A percentile compares a stretch with the other conserved stretches of the same genome.
Evolutionary conservation across 495 filamentous ascomycete genomes (phyloP).

Genomic region (Tuber borchii): DNA sequence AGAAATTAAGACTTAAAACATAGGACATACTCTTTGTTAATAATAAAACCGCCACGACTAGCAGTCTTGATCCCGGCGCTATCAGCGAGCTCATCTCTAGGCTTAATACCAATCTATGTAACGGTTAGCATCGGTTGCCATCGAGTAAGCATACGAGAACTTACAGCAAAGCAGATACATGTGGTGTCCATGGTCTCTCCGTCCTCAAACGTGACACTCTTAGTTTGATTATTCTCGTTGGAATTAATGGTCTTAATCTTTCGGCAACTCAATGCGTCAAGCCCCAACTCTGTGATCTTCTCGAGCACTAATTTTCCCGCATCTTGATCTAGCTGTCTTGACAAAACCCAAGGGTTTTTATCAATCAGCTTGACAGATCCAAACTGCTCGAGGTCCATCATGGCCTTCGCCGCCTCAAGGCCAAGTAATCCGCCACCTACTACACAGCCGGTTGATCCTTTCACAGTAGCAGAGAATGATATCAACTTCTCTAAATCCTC

Average conservation of each 20-base stretch:
- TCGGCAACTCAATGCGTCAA: slow-evolving; percentile 78
- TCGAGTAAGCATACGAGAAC: slow-evolving; percentile 34
- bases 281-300: slow-evolving; percentile 70
- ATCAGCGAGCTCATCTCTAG: slow-evolving; percentile 73
- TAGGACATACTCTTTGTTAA: slow-evolving; percentile 52
- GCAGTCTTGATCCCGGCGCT: slow-evolving; percentile 67
- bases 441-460: slow-evolving; percentile 65
- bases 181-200: slow-evolving; percentile 75
- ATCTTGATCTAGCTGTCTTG: slow-evolving; percentile 77
- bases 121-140: slow-evolving; percentile 7
- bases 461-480: slow-evolving; percentile 58
- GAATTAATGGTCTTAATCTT: slow-evolving; percentile 67
- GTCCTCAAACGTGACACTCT: slow-evolving; percentile 75
- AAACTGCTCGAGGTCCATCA: slow-evolving; percentile 82
- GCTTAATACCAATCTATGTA: slow-evolving; percentile 65
- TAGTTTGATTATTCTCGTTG: slow-evolving; percentile 60
- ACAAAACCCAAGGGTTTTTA: slow-evolving; percentile 82
- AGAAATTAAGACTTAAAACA: background rate
- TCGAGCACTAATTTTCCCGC: slow-evolving; percentile 79
- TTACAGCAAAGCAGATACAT: slow-evolving; percentile 80
- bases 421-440: slow-evolving; percentile 90
- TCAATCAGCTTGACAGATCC: slow-evolving; percentile 76
- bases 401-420: slow-evolving; percentile 88
- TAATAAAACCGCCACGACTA: slow-evolving; percentile 67
- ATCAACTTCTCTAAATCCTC: slow-evolving; percentile 79